phyloP scores from a whole-genome alignment of 192 early-diverging fungal species.

The Rhizophagus clarus region DNA sequence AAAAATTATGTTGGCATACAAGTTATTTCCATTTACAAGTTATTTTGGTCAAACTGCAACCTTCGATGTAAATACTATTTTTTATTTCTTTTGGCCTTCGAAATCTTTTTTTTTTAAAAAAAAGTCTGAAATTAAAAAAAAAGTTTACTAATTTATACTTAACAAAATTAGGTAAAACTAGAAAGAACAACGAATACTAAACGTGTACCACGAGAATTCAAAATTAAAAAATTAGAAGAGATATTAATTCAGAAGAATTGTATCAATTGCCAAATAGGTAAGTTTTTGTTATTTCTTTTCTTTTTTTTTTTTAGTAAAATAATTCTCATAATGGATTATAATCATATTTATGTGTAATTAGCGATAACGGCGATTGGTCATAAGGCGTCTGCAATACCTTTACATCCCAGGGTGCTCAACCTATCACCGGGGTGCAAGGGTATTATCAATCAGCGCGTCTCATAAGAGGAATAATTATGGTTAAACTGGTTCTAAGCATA shows the following conservation, averaged over 20 bases:
- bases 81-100: background rate
- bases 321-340: background rate
- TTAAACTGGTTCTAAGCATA: constrained; percentile 70
- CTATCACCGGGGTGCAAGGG: constrained; percentile 77
- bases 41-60: constrained; percentile 45
- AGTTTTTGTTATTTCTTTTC: background rate
- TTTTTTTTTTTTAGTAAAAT: background rate
- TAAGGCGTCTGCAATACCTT: constrained; percentile 67
- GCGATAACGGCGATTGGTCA: constrained; percentile 74
- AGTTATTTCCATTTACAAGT: constrained; percentile 37
- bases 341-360: background rate
- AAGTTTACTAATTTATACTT: background rate
- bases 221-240: constrained; percentile 54
- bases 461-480: constrained; percentile 51
- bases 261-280: constrained; percentile 41
- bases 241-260: too few species aligned
- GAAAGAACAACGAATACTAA: constrained; percentile 32
- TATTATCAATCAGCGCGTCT: constrained; percentile 84
- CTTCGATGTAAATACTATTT: constrained; percentile 59
- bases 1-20: constrained; percentile 72
- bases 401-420: constrained; percentile 44
- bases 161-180: constrained; percentile 41
- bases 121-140: background rate
- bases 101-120: background rate
- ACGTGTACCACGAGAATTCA: constrained; percentile 56